Base-by-base conservation (phyloP, 1,284 basidiomycete genomes). In the Ganoderma sp. region DNA sequence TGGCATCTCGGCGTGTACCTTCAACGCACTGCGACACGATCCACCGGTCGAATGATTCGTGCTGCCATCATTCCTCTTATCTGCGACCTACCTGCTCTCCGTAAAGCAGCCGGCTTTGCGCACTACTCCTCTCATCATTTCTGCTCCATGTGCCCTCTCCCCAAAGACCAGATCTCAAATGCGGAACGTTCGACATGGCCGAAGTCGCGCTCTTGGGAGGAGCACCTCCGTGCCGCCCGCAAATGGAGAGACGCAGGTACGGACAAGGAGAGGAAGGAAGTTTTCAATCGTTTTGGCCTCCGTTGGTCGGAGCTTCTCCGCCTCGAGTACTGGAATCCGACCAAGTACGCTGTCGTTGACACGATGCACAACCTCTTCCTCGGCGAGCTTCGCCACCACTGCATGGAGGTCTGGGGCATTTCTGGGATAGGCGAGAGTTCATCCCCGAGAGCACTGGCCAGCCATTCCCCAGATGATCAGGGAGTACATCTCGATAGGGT, bases 321-420 rank as follows among this genome's bases (percentile, higher is more conserved):
- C 10, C 74, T 83, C 3, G 73, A 74, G 1, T 84, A 83, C 63
- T 83, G 79, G 79, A 75, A 83, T 69, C 81, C 79, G 1, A 70
- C 77, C 5, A 28, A 34, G 9, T 63, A 48, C 60, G 17, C 76
- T 76, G 67, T 68, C n/a, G 61, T 63, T 3, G 61, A 63, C 28
- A 32, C 48, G 14, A 63, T 63, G 61, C 61, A 63, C 32, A 63
- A 63, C 48, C 34, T 67, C 10, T 50, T 67, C 19, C 45, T 67
- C 3, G 66, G 66, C 5, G 56, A 58, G 2, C 41, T 67, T 0
- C 66, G 66, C 4, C 66, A 67, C 32, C 66, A 67, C 17, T 67
- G 66, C 19, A 45, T 1, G 34, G 66, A 67, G 2, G 37, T 67
- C 2, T 67, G 61, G 61, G 66, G 61, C 2, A 52, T 67, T 34